Evolutionary conservation across 2,329 filamentous ascomycete species (phyloP).

Genomic region (Trematosphaeria pertusa): DNA sequence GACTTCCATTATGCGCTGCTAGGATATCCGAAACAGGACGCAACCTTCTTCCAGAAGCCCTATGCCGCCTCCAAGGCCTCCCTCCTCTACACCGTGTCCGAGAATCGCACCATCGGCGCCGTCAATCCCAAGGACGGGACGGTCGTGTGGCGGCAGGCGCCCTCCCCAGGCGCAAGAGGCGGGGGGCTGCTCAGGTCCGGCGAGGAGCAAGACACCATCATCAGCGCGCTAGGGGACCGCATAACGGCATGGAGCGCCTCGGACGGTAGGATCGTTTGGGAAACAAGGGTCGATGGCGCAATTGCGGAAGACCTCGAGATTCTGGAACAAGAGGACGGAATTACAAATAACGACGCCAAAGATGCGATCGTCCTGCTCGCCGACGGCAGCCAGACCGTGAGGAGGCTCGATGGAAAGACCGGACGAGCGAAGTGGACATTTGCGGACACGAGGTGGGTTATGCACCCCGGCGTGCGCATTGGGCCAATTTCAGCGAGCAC

Average conservation of each 20-base stretch:
- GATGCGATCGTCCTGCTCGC: constrained; percentile 74
- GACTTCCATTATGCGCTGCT: constrained; percentile 94
- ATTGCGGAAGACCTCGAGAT: constrained; percentile 76
- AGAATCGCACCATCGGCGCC: constrained; percentile 82
- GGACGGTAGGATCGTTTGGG: constrained; percentile 82
- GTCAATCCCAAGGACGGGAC: constrained; percentile 86
- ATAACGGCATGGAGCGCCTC: constrained; percentile 85
- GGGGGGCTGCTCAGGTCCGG: constrained; percentile 68
- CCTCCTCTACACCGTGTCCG: constrained; percentile 88
- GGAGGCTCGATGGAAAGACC: constrained; percentile 74
- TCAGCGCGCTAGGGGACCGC: constrained; percentile 72
- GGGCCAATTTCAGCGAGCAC: not conserved
- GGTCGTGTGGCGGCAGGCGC: constrained; percentile 83
- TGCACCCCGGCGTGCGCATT: not conserved
- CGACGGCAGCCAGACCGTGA: constrained; percentile 66
- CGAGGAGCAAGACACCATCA: constrained; percentile 79
- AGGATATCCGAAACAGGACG: constrained; percentile 79
- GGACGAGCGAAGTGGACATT: constrained; percentile 83
- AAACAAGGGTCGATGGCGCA: constrained; percentile 63
- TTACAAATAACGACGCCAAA: constrained; percentile 57
- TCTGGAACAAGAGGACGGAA: constrained; percentile 70
- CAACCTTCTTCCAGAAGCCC: constrained; percentile 95
- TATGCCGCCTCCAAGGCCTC: constrained; percentile 82
- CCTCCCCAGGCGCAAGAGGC: constrained; percentile 55
- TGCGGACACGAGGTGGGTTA: constrained; percentile 63